A percentile compares a stretch with the other conserved stretches of the same genome.
These are phyloP conservation scores for Eucalyptus shirleyi DNA, from an alignment of 345 rosid genomes.

Conservation along the genomic window DNA sequence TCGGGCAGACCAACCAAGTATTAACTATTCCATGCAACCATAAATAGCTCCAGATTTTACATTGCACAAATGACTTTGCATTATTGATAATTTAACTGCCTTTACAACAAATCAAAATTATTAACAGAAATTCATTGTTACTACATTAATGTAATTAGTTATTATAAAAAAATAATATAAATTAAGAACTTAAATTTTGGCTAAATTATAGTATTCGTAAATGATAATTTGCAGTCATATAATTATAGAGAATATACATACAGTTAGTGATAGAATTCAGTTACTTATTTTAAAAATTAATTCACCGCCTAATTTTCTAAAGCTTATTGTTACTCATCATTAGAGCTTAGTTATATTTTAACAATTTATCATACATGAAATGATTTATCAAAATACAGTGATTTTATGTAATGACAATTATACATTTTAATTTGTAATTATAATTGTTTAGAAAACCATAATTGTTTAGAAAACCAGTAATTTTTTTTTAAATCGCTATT, in stretches of 20 bases:
- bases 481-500: not conserved
- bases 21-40: not conserved
- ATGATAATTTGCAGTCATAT: not conserved
- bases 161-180: too few species aligned
- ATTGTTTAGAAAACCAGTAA: not conserved
- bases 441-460: not conserved
- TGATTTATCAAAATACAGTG: not conserved
- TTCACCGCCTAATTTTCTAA: not conserved
- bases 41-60: not conserved
- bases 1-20: not conserved
- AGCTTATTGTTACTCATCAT: not conserved
- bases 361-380: not conserved
- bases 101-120: not conserved
- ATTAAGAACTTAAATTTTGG: too few species aligned
- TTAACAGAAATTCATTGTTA: not conserved
- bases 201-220: not conserved
- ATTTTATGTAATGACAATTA: fast-evolving
- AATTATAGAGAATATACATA: not conserved
- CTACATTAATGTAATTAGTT: not conserved
- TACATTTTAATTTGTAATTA: not conserved
- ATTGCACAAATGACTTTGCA: not conserved
- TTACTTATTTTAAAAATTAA: fast-evolving
- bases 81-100: not conserved
- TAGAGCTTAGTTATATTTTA: not conserved
- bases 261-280: not conserved